These are phyloP conservation scores for Cladochytrium replicatum DNA, from an alignment of 192 early-diverging fungal species.

Conservation along the genomic window DNA sequence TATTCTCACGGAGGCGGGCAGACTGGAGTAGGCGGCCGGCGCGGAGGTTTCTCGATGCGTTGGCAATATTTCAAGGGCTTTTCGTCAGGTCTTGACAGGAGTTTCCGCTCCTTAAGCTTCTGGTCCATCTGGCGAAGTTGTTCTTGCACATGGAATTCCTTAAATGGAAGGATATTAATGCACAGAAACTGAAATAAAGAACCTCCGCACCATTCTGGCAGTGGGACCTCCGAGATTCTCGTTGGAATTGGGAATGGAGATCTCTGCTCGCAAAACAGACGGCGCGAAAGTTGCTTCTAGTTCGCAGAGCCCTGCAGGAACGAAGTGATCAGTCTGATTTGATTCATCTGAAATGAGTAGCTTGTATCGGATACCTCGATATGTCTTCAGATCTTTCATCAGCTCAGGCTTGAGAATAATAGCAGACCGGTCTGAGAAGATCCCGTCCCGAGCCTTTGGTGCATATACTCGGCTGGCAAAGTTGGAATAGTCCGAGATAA, in stretches of 20 bases:
- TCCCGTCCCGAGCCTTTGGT: constrained; percentile 44
- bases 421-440: constrained; percentile 29
- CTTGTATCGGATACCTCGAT: constrained; percentile 12
- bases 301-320: constrained; percentile 12
- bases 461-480: constrained; percentile 40
- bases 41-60: constrained; percentile 40
- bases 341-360: neutral
- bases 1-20: constrained; percentile 26
- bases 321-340: neutral
- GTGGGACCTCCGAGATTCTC: constrained; percentile 16
- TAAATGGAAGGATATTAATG: neutral
- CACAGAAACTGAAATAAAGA: constrained; percentile 1
- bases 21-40: constrained; percentile 38
- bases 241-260: constrained; percentile 16
- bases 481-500: constrained; percentile 48
- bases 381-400: constrained; percentile 26
- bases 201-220: constrained; percentile 22
- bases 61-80: constrained; percentile 34
- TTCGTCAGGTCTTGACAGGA: constrained; percentile 7
- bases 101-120: constrained; percentile 34
- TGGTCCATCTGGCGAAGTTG: constrained; percentile 41
- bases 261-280: constrained; percentile 18
- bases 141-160: constrained; percentile 40
- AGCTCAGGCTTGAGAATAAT: constrained; percentile 22
- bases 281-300: constrained; percentile 27